Percentiles rank a stretch among this genome's conserved stretches.
phyloP scores from a whole-genome alignment of 495 filamentous ascomycete species.

The Neurospora sp. region DNA sequence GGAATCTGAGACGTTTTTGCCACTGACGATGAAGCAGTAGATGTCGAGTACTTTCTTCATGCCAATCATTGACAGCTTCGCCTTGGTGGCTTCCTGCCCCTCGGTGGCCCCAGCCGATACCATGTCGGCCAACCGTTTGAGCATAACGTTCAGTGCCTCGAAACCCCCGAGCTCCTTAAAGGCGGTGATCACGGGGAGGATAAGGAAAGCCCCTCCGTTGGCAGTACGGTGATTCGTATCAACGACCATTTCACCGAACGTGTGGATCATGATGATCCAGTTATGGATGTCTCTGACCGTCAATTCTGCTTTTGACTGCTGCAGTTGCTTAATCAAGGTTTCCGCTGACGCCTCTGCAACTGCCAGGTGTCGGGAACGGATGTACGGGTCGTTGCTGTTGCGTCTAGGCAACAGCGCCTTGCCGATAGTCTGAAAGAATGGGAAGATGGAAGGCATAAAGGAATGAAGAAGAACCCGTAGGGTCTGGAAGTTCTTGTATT shows the following conservation, averaged over 20 bases:
- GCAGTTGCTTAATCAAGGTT: conserved; percentile 56
- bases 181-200: conserved; percentile 71
- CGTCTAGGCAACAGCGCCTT: conserved; percentile 68
- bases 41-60: conserved; percentile 79
- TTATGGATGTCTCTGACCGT: conserved; percentile 53
- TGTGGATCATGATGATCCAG: conserved; percentile 68
- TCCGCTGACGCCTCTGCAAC: conserved; percentile 73
- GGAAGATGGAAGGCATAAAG: conserved; percentile 57
- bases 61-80: conserved; percentile 38
- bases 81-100: conserved; percentile 23
- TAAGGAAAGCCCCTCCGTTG: conserved; percentile 50
- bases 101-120: conserved; percentile 34
- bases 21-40: conserved; percentile 62
- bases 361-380: conserved; percentile 53
- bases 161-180: conserved; percentile 79
- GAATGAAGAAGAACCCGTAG: conserved; percentile 68
- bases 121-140: conserved; percentile 61
- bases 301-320: conserved; percentile 11
- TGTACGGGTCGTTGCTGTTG: conserved; percentile 50
- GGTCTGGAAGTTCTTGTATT: conserved; percentile 69
- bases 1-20: conserved; percentile 71
- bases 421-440: conserved; percentile 70
- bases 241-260: conserved; percentile 66
- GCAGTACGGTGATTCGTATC: conserved; percentile 48
- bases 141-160: conserved; percentile 58